phyloP scores from a whole-genome alignment of 2,329 filamentous ascomycete genomes.

The Aspergillus novoparasiticus region DNA sequence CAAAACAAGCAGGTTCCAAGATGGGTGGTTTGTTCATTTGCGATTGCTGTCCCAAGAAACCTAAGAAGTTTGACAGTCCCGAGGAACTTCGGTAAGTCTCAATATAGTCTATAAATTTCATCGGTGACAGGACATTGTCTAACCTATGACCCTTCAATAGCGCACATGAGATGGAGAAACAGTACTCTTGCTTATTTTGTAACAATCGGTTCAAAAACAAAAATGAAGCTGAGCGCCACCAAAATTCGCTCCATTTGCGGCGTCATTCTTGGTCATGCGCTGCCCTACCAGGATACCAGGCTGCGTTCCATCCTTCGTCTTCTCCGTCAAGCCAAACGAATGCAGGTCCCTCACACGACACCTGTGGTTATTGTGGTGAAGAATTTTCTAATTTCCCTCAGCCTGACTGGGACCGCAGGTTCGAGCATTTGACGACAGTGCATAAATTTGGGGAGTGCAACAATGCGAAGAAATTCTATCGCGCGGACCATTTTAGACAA shows the following conservation, averaged over 20 bases:
- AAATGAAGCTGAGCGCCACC: conserved; percentile 94
- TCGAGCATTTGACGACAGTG: conserved; percentile 82
- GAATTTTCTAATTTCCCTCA: conserved; percentile 77
- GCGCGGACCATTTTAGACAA: conserved; percentile 96
- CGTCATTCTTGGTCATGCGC: conserved; percentile 97
- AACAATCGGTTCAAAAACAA: conserved; percentile 98
- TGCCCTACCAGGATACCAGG: conserved; percentile 72
- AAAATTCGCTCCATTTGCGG: conserved; percentile 90
- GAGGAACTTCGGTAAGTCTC: conserved; percentile 77
- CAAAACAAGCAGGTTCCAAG: conserved; percentile 45
- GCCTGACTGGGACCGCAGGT: conserved; percentile 83
- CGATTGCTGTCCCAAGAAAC: conserved; percentile 96
- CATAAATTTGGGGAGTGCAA: conserved; percentile 99
- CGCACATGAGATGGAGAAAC: conserved; percentile 89
- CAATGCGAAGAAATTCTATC: conserved; percentile 95
- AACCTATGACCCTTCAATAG: conserved; percentile 49
- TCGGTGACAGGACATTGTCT: neutral
- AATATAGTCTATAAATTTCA: neutral
- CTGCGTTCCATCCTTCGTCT: conserved; percentile 83
- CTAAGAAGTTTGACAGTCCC: conserved; percentile 86
- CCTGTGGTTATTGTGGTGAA: conserved; percentile 93
- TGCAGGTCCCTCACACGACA: conserved; percentile 57
- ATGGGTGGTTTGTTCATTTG: conserved; percentile 70
- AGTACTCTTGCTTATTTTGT: conserved; percentile 91
- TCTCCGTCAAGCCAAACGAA: conserved; percentile 39